Conservation (phyloP, 202 grass and related monocot species). For the Setaria italica region DNA sequence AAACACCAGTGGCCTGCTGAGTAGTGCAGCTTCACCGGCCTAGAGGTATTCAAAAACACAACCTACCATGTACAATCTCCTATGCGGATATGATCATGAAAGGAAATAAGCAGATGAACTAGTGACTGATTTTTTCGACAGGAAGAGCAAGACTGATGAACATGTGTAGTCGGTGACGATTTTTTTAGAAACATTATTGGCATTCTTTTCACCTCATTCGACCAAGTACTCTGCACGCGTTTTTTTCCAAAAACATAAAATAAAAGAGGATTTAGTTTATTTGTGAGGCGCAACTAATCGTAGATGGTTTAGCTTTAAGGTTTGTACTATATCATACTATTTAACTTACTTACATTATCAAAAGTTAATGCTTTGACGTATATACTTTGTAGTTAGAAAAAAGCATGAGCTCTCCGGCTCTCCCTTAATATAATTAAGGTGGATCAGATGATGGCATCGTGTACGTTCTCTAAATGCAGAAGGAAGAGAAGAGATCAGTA, state of each 20-base stretch:
- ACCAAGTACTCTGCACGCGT: neutral
- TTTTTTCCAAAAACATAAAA: neutral
- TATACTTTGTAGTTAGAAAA: neutral
- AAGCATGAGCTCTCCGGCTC: no score
- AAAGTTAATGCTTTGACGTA: neutral
- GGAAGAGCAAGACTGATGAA: neutral
- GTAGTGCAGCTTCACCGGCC: neutral
- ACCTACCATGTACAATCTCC: neutral
- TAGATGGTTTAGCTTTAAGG: neutral
- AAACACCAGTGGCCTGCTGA: neutral
- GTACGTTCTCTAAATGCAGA: neutral
- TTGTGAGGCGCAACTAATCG: neutral
- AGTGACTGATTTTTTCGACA: neutral
- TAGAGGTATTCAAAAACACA: neutral
- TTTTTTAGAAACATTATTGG: neutral
- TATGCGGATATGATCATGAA: neutral
- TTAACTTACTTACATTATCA: neutral
- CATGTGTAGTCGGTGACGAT: neutral
- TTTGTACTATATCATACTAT: neutral
- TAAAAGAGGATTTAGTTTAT: neutral
- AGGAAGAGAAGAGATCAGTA: no score
- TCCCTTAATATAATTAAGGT: neutral
- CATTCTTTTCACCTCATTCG: neutral
- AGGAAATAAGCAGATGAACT: neutral
- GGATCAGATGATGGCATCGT: neutral